Evolutionary conservation across 1,284 basidiomycete genomes (phyloP).

Genomic region (Microbotryum scabiosae): DNA sequence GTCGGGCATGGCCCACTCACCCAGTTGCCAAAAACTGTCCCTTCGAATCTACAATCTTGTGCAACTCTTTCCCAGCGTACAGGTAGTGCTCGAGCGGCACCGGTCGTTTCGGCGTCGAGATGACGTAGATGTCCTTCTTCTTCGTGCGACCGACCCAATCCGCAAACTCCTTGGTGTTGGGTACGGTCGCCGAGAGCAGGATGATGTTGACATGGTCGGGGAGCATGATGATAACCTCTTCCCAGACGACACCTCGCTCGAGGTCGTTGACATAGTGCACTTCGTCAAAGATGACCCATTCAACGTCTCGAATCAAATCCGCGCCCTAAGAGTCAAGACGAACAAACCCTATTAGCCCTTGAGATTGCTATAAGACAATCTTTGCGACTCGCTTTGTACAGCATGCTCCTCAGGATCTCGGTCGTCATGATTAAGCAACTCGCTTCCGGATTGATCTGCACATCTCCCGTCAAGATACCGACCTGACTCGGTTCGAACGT

Average conservation of each 20-base stretch:
- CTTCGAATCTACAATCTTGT: slow-evolving; percentile 83
- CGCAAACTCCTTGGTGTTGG: slow-evolving; percentile 96
- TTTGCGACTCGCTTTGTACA: slow-evolving; percentile 57
- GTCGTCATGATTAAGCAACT: slow-evolving; percentile 83
- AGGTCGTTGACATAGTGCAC: slow-evolving; percentile 99
- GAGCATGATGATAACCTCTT: slow-evolving; percentile 99
- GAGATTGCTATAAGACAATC: too few relatives aligned
- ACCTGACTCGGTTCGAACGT: slow-evolving; percentile 87
- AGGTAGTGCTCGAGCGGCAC: slow-evolving; percentile 96
- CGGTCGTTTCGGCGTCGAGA: slow-evolving; percentile 90
- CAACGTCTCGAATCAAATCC: slow-evolving; percentile 95
- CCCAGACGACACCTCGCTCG: slow-evolving; percentile 99
- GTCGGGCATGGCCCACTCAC: slow-evolving; percentile 42
- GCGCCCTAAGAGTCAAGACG: slow-evolving; percentile 51
- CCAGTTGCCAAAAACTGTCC: slow-evolving; percentile 69
- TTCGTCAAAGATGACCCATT: slow-evolving; percentile 99
- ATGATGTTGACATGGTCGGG: slow-evolving; percentile 97
- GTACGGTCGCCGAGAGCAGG: slow-evolving; percentile 91
- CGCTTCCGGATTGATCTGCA: slow-evolving; percentile 98
- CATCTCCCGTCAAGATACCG: slow-evolving; percentile 96
- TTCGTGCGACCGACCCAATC: slow-evolving; percentile 99
- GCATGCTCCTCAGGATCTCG: slow-evolving; percentile 97
- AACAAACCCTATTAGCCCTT: too few relatives aligned
- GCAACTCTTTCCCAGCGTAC: slow-evolving; percentile 82
- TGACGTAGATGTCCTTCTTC: slow-evolving; percentile 99